Evolutionary conservation across 1,284 basidiomycete species (phyloP), one percentile per base, ranked within the genome.

Genomic region (Fistulinella staudtii): DNA sequence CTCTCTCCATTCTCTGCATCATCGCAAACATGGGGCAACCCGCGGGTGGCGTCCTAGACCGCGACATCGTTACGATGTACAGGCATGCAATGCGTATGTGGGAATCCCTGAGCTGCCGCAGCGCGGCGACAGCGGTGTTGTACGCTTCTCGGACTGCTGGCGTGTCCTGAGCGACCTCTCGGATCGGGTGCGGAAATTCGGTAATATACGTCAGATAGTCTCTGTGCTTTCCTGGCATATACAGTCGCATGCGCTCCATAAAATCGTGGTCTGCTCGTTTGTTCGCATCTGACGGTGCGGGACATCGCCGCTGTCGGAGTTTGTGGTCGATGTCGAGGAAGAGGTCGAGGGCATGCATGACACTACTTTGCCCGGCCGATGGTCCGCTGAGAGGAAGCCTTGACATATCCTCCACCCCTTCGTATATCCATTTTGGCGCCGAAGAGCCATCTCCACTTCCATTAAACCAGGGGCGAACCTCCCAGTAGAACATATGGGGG

Each of bases 401-500:
- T 15, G 78, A 74, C 13, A 68, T 74, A 14, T 79, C 69, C 5
- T 77, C 72, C 4, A 89, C 80, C 1, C 90, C 91, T 56, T 94
- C 84, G 63, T 89, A 96, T 24, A 85, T 69, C 95, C 95, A 99
- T 17, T 77, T 77, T 3, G 74, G 70, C 13, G 68, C 68, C 13
- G 64, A 61, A 8, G 77, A 67, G 0, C 78, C 79, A 45, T 73
- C 75, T 13, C 79, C 76, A 52, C 89, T 89, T 15, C 93, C 95
- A 34, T 84, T 80, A 69, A 84, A 96, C 95, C 95, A 99, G 1
- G 93, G 93, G 36, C 95, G 82, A 52, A 93, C 83, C 40, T 84
- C 74, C 79, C 88, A 92, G 67, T 95, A 95, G 67, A 99, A 98
- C 46, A 82, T 75, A 50, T 85, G 80, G 5, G 95, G 95, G 56